Base-by-base conservation (phyloP, 2,329 filamentous ascomycete species). In the Xylaria sp. region DNA sequence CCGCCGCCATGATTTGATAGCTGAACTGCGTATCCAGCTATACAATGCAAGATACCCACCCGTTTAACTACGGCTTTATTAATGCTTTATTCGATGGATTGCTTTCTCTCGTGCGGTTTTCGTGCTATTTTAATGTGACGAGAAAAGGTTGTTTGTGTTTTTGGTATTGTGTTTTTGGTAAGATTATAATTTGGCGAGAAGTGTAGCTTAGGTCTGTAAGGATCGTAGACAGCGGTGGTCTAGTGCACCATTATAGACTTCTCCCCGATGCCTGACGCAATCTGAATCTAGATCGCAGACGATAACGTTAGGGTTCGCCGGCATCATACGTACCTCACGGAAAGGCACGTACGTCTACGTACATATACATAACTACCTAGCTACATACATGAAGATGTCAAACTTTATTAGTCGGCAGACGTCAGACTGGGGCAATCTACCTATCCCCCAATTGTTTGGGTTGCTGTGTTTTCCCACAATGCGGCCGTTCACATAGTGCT, bases 31-130 rank as follows among this genome's bases (percentile, higher is more conserved):
- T 64, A 58, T 61, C 51, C 60, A 64, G 60, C 51, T 53, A 63
- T 47, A 57, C n/a, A 58, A 64, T 67, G 56, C 60, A 47, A 69
- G 67, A 69, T 69, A 69, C 64, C 67, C 64, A 61, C 36, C 56
- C 60, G 19, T 58, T 67, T 30, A 1, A 64, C 21, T 19, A 12
- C 51, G 3, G 11, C 1, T 58, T 48, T 61, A 30, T 21, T 57
- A 5, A 42, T 65, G 17, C 17, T 32, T 55, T 21, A 53, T 54
- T 58, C 24, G 34, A 53, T 42, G 39, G 9, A 50, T 24, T 1
- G 24, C 8, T 12, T 53, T 17, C 27, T 2, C 21, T 30, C 27
- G 3, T 32, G 4, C 14, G 32, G 27, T 62, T 34, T n/a, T 45
- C n/a, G 24, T 42, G 39, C 4, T 9, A 2, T 42, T 36, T 2